Evolutionary conservation across 768 basidiomycete genomes (phyloP).

Genomic region (Suillus brevipes): DNA sequence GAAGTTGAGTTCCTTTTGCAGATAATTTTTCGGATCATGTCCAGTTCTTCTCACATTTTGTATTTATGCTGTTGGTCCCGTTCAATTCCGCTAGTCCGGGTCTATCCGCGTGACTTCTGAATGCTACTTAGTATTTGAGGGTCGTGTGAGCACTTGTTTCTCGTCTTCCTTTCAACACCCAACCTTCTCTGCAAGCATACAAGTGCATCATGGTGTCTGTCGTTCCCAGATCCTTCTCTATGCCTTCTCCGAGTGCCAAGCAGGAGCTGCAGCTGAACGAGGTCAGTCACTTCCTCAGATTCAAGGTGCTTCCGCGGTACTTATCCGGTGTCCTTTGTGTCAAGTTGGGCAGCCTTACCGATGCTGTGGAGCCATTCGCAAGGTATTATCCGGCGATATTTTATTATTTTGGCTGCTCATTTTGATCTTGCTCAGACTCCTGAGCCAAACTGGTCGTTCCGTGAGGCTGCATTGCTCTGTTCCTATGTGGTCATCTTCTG

Average conservation of each 20-base stretch:
- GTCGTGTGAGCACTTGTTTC: conserved; percentile 17
- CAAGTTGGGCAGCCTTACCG: conserved; percentile 53
- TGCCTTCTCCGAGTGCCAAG: conserved; percentile 11
- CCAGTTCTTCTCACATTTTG: conserved; percentile 3
- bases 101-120: conserved; percentile 17
- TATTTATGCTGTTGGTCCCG: conserved; percentile 11
- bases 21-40: background rate
- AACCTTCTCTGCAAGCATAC: conserved; percentile 15
- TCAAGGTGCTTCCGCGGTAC: conserved; percentile 9
- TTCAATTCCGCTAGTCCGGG: conserved; percentile 17
- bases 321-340: conserved; percentile 7
- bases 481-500: conserved; percentile 63
- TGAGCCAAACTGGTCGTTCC: conserved; percentile 46
- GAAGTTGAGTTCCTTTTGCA: conserved; percentile 2
- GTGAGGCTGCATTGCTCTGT: conserved; percentile 65
- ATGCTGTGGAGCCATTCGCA: conserved; percentile 63
- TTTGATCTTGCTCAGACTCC: conserved; percentile 38
- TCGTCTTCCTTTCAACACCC: conserved; percentile 2
- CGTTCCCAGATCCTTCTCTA: conserved; percentile 19
- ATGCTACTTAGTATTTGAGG: conserved; percentile 5
- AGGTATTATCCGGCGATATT: conserved; percentile 37
- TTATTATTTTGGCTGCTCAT: conserved; percentile 1
- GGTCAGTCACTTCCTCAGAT: conserved; percentile 26
- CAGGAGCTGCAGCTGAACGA: conserved; percentile 37
- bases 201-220: conserved; percentile 32